Conservation (phyloP, 768 basidiomycete genomes). For the Naematelia encephala region DNA sequence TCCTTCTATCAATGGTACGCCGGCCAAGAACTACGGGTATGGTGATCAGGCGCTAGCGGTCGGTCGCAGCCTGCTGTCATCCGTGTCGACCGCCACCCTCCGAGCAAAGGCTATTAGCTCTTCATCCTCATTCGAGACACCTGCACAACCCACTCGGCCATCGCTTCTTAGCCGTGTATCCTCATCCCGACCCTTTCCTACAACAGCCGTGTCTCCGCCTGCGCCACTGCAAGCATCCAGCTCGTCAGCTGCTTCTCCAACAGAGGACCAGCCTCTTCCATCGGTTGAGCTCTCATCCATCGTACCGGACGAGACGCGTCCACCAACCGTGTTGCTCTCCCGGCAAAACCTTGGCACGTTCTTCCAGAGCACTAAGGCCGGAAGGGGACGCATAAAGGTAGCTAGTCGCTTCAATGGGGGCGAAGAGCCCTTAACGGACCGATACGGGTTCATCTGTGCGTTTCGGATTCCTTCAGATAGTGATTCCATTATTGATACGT, state of each 20-base stretch:
- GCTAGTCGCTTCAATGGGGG: conserved; percentile 41
- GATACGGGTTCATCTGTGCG: conserved; percentile 50
- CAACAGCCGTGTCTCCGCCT: conserved; percentile 30
- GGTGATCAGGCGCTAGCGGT: conserved; percentile 43
- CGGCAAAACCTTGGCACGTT: conserved; percentile 40
- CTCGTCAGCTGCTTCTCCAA: conserved; percentile 16
- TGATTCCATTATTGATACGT: too few relatives aligned
- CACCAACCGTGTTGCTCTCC: conserved; percentile 44
- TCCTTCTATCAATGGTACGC: neutral
- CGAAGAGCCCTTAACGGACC: conserved; percentile 44
- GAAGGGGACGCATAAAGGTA: conserved; percentile 12
- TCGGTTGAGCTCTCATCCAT: conserved; percentile 45
- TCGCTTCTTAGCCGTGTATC: conserved; percentile 29
- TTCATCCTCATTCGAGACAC: neutral
- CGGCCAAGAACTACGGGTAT: conserved; percentile 19
- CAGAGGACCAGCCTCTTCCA: conserved; percentile 20
- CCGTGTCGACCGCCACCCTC: conserved; percentile 30
- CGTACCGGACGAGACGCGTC: conserved; percentile 34
- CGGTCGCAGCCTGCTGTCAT: conserved; percentile 33
- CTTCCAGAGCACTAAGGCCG: conserved; percentile 23
- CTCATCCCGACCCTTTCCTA: conserved; percentile 28
- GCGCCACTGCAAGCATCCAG: conserved; percentile 2
- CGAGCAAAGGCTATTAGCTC: conserved; percentile 14
- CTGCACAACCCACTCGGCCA: conserved; percentile 13
- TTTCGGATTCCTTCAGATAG: neutral